Evolutionary conservation across 2,329 filamentous ascomycete genomes (phyloP).

Genomic region (Pseudopyricularia cyperi): DNA sequence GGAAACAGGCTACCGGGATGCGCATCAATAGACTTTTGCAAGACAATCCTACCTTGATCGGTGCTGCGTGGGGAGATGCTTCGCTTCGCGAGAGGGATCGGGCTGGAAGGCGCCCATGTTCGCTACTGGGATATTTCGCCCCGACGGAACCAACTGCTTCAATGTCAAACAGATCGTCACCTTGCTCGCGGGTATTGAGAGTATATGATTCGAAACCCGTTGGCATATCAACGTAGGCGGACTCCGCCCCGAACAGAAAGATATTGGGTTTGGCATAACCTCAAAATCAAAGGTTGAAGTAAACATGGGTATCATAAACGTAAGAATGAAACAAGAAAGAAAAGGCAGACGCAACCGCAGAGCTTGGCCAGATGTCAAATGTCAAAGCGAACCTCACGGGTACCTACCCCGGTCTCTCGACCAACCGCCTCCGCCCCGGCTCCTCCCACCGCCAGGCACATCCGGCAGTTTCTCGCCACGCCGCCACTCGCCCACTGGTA

Average conservation of each 20-base stretch:
- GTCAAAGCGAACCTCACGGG: neutral
- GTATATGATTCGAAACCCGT: too few species aligned
- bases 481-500: conserved; percentile 51
- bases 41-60: neutral
- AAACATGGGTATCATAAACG: neutral
- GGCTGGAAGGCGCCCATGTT: neutral
- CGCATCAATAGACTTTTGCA: neutral
- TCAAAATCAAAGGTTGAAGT: neutral
- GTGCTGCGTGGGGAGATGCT: neutral
- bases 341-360: neutral
- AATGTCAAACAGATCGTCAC: too few species aligned
- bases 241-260: too few species aligned
- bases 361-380: neutral
- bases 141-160: too few species aligned
- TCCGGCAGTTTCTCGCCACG: conserved; percentile 51
- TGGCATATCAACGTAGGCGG: too few species aligned
- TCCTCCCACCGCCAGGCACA: conserved; percentile 30
- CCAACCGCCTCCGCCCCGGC: conserved; percentile 18
- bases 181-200: too few species aligned
- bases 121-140: too few species aligned
- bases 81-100: neutral
- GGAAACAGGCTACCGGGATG: neutral
- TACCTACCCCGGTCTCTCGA: conserved; percentile 3
- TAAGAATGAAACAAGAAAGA: neutral
- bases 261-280: neutral